These are phyloP conservation scores for Betula pendula DNA, from an alignment of 306 rosid species.

Conservation along the genomic window DNA sequence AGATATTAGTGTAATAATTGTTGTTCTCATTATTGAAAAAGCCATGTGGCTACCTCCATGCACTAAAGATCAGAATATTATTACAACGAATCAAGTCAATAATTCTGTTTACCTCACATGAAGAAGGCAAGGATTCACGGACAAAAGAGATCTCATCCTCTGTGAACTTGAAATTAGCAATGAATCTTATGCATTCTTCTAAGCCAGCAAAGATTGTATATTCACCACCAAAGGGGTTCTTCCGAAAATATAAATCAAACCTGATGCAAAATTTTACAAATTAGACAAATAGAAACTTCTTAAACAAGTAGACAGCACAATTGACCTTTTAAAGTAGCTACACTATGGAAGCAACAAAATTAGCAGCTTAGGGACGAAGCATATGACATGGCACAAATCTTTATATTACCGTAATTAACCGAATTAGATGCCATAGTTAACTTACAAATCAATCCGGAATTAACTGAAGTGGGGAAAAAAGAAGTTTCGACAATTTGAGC, in stretches of 20 bases:
- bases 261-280: conserved; percentile 46
- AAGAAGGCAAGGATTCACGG: conserved; percentile 60
- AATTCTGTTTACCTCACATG: conserved; percentile 71
- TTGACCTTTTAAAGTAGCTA: not conserved
- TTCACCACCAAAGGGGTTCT: conserved; percentile 97
- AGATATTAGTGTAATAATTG: not conserved
- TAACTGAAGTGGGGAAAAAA: not conserved
- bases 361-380: not conserved
- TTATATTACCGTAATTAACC: not conserved
- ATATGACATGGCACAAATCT: not conserved
- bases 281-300: conserved; percentile 21
- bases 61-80: conserved; percentile 14
- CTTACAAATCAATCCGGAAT: not conserved
- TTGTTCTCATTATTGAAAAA: not conserved
- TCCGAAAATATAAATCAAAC: conserved; percentile 96
- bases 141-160: conserved; percentile 81
- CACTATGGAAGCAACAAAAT: not conserved
- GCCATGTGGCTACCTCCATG: not conserved
- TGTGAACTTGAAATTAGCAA: conserved; percentile 78
- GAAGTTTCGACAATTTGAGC: not conserved
- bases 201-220: conserved; percentile 93
- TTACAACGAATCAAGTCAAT: not conserved
- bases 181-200: conserved; percentile 89
- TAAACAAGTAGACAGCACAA: conserved; percentile 18
- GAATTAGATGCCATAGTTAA: not conserved